Base-by-base conservation (phyloP, 148 eudicot genomes). In the Cornus florida region DNA sequence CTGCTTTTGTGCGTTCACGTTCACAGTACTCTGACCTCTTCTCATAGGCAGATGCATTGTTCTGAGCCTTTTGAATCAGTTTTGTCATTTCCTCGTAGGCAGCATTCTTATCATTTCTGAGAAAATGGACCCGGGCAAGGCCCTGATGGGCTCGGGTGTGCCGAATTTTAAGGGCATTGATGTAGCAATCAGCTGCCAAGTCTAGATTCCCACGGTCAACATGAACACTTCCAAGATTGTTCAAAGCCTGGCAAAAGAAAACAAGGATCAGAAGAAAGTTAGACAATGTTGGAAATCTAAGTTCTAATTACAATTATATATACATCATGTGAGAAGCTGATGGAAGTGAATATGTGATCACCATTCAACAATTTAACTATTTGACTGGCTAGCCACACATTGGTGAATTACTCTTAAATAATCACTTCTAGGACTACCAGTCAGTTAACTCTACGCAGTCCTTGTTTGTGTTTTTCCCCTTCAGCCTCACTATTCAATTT, bases 91-190 rank as follows among this genome's bases (percentile, higher is more conserved):
- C 98, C 66, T 86, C 90, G 79, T 86, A 94, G 10, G 99, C 99
- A 81, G 98, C 89, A 41, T 82, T 77, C 77, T 86, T 84, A 66
- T 94, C 88, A 73, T 92, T 87, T 67, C 91, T 91, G 32, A 96
- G 97, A 79, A 82, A 92, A 86, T 92, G 92, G 71, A 96, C 99
- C 56, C 99, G 92, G 38, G 99, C 99, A 71, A 96, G 91, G 41
- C 99, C 99, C 83, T 96, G 99, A 80, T 96, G 99, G 35, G 99
- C 99, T 77, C 99, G 88, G 28, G 99, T 96, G 75, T 96, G 99
- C 71, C 92, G 90, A 56, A 96, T 94, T 71, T 91, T 92, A 65
- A 96, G 91, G 77, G 99, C 99, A 75, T 91, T 94, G 28, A 91
- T 89, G 79, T 96, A 96, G 86, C 98, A 93, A 81, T 94, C 98